Conservation (phyloP, 495 filamentous ascomycete genomes). For the Lophium mytilinum region DNA sequence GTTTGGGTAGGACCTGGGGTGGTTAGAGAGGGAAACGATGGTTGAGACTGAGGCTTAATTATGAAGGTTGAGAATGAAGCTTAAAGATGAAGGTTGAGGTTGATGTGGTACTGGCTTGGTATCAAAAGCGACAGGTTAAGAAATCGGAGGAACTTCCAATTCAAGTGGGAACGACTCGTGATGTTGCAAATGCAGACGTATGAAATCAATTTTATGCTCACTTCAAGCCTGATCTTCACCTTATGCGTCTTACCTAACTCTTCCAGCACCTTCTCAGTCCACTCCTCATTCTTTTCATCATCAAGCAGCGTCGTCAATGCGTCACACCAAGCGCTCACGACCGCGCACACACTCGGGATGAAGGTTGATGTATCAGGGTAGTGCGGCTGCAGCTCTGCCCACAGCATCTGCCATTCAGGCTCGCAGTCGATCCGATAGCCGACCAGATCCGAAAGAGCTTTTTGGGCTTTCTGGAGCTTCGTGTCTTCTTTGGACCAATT, state of each 20-base stretch:
- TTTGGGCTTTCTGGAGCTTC: conserved; percentile 1
- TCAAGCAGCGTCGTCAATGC: not conserved
- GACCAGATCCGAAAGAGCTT: not conserved
- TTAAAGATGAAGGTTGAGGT: too few species aligned
- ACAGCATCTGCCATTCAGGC: conserved; percentile 10
- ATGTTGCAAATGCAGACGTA: not conserved
- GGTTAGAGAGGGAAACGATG: too few species aligned
- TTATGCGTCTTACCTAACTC: not conserved
- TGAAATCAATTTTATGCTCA: not conserved
- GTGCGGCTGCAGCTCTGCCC: conserved; percentile 5
- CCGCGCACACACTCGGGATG: conserved; percentile 1
- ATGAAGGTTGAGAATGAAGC: too few species aligned
- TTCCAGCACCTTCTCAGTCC: conserved; percentile 5
- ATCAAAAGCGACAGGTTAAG: too few species aligned
- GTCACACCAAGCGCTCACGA: conserved; percentile 4
- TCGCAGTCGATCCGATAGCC: conserved; percentile 4
- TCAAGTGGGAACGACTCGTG: not conserved
- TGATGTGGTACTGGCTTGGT: too few species aligned
- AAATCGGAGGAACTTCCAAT: too few species aligned
- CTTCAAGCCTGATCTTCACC: conserved; percentile 2
- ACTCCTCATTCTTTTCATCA: conserved; percentile 5
- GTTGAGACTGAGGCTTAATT: too few species aligned
- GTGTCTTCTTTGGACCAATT: conserved; percentile 8
- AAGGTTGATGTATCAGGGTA: conserved; percentile 7
- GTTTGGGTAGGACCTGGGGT: too few species aligned